phyloP scores from a whole-genome alignment of 129 eudicot genomes.

The Chrysanthemum lavandulifolium region DNA sequence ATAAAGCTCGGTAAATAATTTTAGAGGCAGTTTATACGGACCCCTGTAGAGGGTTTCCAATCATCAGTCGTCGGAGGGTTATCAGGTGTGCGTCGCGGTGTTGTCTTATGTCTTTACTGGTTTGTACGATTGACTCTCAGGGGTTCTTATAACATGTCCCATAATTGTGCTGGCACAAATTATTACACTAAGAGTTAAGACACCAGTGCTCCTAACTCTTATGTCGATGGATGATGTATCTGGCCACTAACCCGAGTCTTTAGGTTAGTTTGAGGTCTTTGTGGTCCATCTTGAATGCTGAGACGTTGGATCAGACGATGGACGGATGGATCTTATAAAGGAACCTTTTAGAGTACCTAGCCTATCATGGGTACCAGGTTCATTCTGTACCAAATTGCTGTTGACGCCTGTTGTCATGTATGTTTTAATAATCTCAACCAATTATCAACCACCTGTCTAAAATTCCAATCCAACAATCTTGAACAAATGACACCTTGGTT shows the following conservation, averaged over 20 bases:
- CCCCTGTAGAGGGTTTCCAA: no score
- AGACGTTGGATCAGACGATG: neutral
- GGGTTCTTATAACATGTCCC: no score
- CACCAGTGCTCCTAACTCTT: no score
- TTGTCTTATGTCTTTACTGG: no score
- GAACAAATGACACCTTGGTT: constrained; percentile 21
- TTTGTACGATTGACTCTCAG: no score
- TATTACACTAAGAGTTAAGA: no score
- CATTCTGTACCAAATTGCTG: neutral
- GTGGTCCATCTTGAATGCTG: neutral
- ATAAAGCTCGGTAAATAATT: no score
- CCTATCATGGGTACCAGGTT: constrained; percentile 19
- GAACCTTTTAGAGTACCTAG: neutral
- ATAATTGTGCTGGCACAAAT: no score
- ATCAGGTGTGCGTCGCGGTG: no score
- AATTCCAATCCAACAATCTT: constrained; percentile 9
- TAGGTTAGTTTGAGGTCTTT: neutral
- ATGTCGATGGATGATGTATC: no score
- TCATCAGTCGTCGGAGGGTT: no score
- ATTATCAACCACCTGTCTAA: neutral
- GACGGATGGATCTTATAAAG: neutral
- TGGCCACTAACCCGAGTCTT: neutral
- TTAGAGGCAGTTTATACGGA: no score
- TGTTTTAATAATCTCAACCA: neutral
- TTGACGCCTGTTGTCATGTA: neutral